These are phyloP conservation scores for Naganishia vishniacii DNA, from an alignment of 768 basidiomycete genomes.

Conservation along the genomic window DNA sequence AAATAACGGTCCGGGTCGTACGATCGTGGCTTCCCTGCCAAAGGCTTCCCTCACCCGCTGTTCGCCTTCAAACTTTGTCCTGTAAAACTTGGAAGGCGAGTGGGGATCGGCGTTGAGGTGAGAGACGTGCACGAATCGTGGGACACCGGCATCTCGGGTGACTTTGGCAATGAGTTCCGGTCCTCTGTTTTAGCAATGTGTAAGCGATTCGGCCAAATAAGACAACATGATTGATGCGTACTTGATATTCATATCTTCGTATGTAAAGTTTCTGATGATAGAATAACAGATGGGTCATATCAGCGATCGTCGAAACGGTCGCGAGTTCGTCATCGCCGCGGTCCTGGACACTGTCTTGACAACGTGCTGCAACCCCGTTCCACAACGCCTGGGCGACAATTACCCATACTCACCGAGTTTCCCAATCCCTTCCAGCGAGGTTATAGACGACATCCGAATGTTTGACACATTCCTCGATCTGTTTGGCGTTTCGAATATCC, in stretches of 20 bases:
- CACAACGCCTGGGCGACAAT: no score
- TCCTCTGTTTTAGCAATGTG: slow-evolving; percentile 49
- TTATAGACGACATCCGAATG: slow-evolving; percentile 97
- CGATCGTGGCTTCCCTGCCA: slow-evolving; percentile 70
- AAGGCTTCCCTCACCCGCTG: slow-evolving; percentile 75
- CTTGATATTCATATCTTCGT: slow-evolving; percentile 68
- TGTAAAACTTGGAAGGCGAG: slow-evolving; percentile 77
- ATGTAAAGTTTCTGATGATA: slow-evolving; percentile 86
- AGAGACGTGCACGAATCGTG: slow-evolving; percentile 85
- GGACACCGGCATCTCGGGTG: slow-evolving; percentile 68
- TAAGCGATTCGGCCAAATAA: neutral
- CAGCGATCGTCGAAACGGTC: neutral
- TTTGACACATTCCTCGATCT: slow-evolving; percentile 85
- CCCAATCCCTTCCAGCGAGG: slow-evolving; percentile 85
- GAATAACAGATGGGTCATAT: neutral
- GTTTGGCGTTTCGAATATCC: slow-evolving; percentile 82
- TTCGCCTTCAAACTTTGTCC: slow-evolving; percentile 84
- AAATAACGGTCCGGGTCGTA: slow-evolving; percentile 76
- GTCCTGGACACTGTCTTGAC: neutral
- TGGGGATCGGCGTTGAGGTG: slow-evolving; percentile 80
- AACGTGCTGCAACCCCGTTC: no score
- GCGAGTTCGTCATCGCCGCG: neutral
- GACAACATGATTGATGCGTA: slow-evolving; percentile 18
- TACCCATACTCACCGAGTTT: slow-evolving; percentile 63
- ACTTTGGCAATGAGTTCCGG: slow-evolving; percentile 81